Base-by-base conservation (phyloP, 2,329 filamentous ascomycete genomes). In the Ophiosphaerella korrae region DNA sequence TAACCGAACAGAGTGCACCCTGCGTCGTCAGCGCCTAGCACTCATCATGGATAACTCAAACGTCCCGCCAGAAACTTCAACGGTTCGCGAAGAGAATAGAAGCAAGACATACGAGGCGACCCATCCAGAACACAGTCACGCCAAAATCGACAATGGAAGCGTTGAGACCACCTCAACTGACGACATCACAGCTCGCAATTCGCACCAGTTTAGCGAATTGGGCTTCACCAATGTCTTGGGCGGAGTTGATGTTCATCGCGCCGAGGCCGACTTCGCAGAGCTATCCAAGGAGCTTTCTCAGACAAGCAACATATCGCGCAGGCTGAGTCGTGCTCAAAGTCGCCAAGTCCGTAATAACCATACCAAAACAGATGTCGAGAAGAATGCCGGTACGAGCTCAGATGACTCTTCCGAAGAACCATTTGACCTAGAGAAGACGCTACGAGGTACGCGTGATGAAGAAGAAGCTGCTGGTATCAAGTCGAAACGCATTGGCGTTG, bases 401-500 rank as follows among this genome's bases (percentile, higher is more conserved):
- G 68, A 70, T 1, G 73, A 73, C 24, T 70, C 57, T 29, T 75
- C 57, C 3, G 67, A 66, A 60, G 76, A 67, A 76, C 77, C 81
- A 8, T 96, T 94, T 72, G 87, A 96, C 67, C 78, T 96, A 33
- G 89, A 96, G 71, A 75, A 79, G 7, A 86, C 87, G 3, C 77
- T 96, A 53, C 84, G 89, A 38, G 89, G 90, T 2, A 86, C 86
- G 48, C 81, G 88, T 49, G 83, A 82, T 39, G 87, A 90, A 7
- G 88, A 91, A 66, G 81, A 83, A 53, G 85, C 88, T 55, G 88
- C 89, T 5, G 91, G 91, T 1, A 95, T 95, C 73, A 87, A 86
- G 53, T 81, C 86, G 5, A 95, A 95, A 77, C 85, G 88, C 62
- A 72, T 74, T 56, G 80, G 89, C 26, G 88, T 91, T 0, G 83